These are phyloP conservation scores for Davidsoniella australis DNA, from an alignment of 2,329 filamentous ascomycete genomes.

Conservation along the genomic window DNA sequence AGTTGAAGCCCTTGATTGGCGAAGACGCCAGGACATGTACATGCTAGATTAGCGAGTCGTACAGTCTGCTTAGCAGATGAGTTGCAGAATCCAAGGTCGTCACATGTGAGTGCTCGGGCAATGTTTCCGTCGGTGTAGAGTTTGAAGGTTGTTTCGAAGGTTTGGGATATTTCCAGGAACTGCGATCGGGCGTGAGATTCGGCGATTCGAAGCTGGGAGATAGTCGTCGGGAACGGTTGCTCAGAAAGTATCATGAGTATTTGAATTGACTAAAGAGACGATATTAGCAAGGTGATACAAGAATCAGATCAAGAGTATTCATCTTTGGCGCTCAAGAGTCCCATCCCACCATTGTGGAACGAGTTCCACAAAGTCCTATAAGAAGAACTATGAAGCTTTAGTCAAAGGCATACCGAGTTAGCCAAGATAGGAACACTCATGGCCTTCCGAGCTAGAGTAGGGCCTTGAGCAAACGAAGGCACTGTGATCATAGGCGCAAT, in stretches of 20 bases:
- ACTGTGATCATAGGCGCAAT: conserved; percentile 16
- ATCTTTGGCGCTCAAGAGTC: not conserved
- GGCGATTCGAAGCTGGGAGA: conserved; percentile 17
- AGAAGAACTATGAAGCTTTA: not conserved
- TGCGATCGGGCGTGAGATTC: conserved; percentile 20
- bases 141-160: conserved; percentile 19
- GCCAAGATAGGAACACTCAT: conserved; percentile 24
- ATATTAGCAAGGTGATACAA: not conserved
- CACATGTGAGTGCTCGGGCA: conserved; percentile 18
- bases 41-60: conserved; percentile 11
- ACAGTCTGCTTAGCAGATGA: conserved; percentile 16
- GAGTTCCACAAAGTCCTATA: no score
- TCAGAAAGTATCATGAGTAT: conserved; percentile 22
- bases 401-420: conserved; percentile 22
- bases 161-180: conserved; percentile 20
- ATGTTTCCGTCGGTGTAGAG: conserved; percentile 20
- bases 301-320: not conserved
- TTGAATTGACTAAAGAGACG: conserved; percentile 17
- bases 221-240: conserved; percentile 18
- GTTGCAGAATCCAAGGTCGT: conserved; percentile 24
- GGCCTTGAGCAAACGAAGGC: conserved; percentile 20
- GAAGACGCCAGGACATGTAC: conserved; percentile 10
- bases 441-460: conserved; percentile 22
- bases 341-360: not conserved
- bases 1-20: conserved; percentile 22